These are phyloP conservation scores for Agmasoma carcini DNA, from an alignment of 371 early-diverging fungal species.

Conservation along the genomic window DNA sequence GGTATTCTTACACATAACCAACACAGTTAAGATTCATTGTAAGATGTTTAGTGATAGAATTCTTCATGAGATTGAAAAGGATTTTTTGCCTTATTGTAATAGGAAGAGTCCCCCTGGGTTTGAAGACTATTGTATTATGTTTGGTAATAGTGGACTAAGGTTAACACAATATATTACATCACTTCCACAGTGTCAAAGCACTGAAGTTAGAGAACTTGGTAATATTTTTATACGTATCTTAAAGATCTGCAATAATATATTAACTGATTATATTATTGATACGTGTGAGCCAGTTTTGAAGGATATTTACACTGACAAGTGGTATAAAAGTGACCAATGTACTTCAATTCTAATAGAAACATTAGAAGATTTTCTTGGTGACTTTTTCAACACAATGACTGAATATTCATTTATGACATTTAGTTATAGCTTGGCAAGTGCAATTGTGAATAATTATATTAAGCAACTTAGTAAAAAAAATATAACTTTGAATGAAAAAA, in stretches of 20 bases:
- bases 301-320: constrained; percentile 45
- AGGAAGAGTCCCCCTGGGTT: constrained; percentile 49
- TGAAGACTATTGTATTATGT: constrained; percentile 54
- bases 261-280: constrained; percentile 44
- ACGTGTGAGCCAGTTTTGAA: constrained; percentile 44
- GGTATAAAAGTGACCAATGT: constrained; percentile 37
- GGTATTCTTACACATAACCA: constrained; percentile 44
- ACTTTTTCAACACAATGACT: constrained; percentile 51
- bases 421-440: constrained; percentile 22
- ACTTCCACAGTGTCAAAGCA: constrained; percentile 41
- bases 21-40: constrained; percentile 32
- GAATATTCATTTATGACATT: constrained; percentile 52
- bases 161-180: constrained; percentile 52
- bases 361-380: constrained; percentile 51
- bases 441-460: constrained; percentile 35
- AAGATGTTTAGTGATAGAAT: constrained; percentile 42
- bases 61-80: constrained; percentile 38
- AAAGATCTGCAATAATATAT: constrained; percentile 33
- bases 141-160: constrained; percentile 54
- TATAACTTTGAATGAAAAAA: constrained; percentile 19
- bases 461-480: constrained; percentile 41
- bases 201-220: constrained; percentile 42
- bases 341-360: constrained; percentile 42
- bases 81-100: constrained; percentile 34
- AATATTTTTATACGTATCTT: constrained; percentile 50